Base-by-base conservation (phyloP, 169 alveolate species). In the Cryptosporidium andersoni region DNA sequence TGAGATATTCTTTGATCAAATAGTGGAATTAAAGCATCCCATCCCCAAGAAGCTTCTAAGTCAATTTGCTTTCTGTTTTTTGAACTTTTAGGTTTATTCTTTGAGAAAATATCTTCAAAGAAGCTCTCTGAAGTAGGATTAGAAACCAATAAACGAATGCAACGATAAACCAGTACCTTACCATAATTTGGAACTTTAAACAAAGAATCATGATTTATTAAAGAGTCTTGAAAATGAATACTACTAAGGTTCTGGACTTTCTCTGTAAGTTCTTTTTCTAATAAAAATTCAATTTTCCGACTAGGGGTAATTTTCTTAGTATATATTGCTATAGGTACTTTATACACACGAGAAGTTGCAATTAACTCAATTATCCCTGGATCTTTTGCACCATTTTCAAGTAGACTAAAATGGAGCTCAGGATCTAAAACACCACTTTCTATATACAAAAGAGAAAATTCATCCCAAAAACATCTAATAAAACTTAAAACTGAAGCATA, bases 321-420 rank as follows among this genome's bases (percentile, higher is more conserved):
- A 74, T 74, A 74, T 42, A 74, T 4, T 43, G n/a, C 43, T 0
- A 74, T 47, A n/a, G 67, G 56, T 45, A 74, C 42, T 14, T 45
- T 39, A 36, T 74, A 74, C 2, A 74, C 48, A 9, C 64, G 56
- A n/a, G 67, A 53, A 58, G 60, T 58, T 42, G 85, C 85, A 14
- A 74, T 74, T 42, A 74, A 58, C 37, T 74, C 85, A 42, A 74
- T 74, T 7, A 74, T 14, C 4, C 53, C 67, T 25, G 85, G 85
- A 8, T 63, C 43, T 55, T 68, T 36, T 8, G 52, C 47, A 36
- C 60, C 49, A 55, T 53, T 74, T 12, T 58, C 16, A 7, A 74
- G 37, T 25, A 74, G 68, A 1, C 74, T 58, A 42, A 58, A 74
- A 34, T 74, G 60, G n/a, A 16, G 43, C 60, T 74, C 85, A 25